Base-by-base conservation (phyloP, 345 rosid genomes). In the Euclidium syriacum region DNA sequence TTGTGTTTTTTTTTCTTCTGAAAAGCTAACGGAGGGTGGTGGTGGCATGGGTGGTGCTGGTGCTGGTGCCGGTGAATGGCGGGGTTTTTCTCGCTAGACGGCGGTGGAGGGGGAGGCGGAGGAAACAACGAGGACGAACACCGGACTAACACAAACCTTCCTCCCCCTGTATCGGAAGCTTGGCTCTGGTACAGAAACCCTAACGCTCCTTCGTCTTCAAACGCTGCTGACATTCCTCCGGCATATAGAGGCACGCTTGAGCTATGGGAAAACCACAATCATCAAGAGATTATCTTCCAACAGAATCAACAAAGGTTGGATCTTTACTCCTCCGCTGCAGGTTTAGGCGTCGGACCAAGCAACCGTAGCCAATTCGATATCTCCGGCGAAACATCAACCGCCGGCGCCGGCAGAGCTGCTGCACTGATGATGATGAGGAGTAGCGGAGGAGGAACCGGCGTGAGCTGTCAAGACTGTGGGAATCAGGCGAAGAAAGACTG, bases 401-500 rank as follows among this genome's bases (percentile, higher is more conserved):
- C 50, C 12, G 56, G 42, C 10, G 68, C 52, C 15, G 79, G 73
- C 17, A 66, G 76, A 48, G 59, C 75, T 17, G 44, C 64, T 6
- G 51, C 64, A 3, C 51, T 75, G 55, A 81, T 81, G 80, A 80
- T 67, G 71, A 64, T 68, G 51, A 73, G 76, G 25, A 73, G 77
- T 4, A 70, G 78, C 0, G 36, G 62, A 0, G 59, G 39, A 17
- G 70, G 72, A 18, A 73, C 22, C 14, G 79, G 80, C 17, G 67
- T 75, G 24, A 84, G 86, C 71, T 89, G 96, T 62, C 91, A 85
- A 68, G 96, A 89, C 53, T 89, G 96, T 49, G 96, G 96, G 22
- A 89, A 89, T 58, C 96, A 89, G 63, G 96, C 96, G 4, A 89
- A 89, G 80, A 89, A 86, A 72, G 95, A 89, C 32, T 89, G 96